Conservation (phyloP, 192 early-diverging fungal genomes). For the Entomortierella chlamydospora region DNA sequence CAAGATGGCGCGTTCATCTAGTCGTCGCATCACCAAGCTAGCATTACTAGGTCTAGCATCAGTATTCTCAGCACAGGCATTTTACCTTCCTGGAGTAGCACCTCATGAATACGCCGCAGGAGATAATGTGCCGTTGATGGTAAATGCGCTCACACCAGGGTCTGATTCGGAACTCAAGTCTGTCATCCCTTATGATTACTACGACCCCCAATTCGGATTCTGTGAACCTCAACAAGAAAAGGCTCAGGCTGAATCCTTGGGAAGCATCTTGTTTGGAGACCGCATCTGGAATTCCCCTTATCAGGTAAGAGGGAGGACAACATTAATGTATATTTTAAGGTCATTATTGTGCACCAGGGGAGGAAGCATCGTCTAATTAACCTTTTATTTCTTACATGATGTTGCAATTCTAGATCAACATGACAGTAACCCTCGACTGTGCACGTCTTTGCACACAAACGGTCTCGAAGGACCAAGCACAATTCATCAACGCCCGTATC, state of each 20-base stretch:
- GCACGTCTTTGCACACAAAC: conserved; percentile 69
- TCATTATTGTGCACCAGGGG: too few relatives aligned
- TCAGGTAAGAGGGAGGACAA: conserved; percentile 61
- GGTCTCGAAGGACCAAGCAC: conserved; percentile 75
- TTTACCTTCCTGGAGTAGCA: conserved; percentile 95
- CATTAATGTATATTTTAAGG: too few relatives aligned
- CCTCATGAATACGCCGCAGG: conserved; percentile 84
- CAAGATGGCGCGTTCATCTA: conserved; percentile 13
- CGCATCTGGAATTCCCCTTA: conserved; percentile 89
- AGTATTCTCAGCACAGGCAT: conserved; percentile 58
- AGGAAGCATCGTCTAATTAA: too few relatives aligned
- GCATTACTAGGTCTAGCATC: conserved; percentile 1
- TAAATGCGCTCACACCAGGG: conserved; percentile 88
- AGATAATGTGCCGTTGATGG: conserved; percentile 81
- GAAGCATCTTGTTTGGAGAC: conserved; percentile 96
- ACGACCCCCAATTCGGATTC: conserved; percentile 87
- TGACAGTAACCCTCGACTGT: conserved; percentile 59
- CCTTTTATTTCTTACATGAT: not conserved
- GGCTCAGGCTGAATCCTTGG: conserved; percentile 83
- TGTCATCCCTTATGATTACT: conserved; percentile 89
- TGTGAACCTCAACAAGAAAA: conserved; percentile 66
- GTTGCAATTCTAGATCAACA: too few relatives aligned
- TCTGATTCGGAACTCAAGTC: conserved; percentile 71
- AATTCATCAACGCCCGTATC: conserved; percentile 90
- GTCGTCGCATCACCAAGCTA: conserved; percentile 1